Base-by-base conservation (phyloP, 1,284 basidiomycete species). In the Porogramme epimiltina region DNA sequence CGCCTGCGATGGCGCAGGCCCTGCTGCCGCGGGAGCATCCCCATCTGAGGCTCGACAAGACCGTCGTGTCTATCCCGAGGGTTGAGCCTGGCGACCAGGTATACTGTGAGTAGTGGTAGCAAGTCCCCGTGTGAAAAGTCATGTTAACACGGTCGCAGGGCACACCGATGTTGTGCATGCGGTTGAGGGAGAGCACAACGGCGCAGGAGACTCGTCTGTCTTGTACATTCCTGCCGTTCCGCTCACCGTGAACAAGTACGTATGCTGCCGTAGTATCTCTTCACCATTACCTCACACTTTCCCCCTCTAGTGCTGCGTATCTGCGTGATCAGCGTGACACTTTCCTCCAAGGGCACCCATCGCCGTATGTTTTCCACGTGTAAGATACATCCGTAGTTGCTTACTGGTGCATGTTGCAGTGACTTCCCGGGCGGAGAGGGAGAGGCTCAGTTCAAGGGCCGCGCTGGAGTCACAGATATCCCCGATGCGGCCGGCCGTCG, bases 151-250 rank as follows among this genome's bases (percentile, higher is more conserved):
- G n/a, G n/a, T n/a, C 34, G 2, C 45, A 84, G 82, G 83, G 81
- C 79, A 83, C 55, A 80, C 78, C 52, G 86, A 91, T 64, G 72
- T 77, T 23, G 79, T 91, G 9, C 91, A 93, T 65, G 79, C 85
- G 0, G 89, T 93, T 26, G 90, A 93, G 64, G 55, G 64, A 4
- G 66, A 74, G 22, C 88, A 92, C 64, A 63, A 60, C 8, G 91
- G 91, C 0, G 59, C 63, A 11, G 72, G 71, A 3, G 87, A 91
- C 60, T 89, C 88, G 0, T 85, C 84, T 1, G 89, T 92, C 22
- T 64, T 93, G 51, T 93, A 93, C 66, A 92, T 92, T 51, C 91
- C 89, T 0, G 83, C 89, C 3, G 83, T 84, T 0, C 90, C 90
- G 0, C 71, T 91, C 13, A 90, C 88, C 0, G 45, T 75, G 25